Percentiles rank a stretch among this genome's conserved stretches.
Conservation (phyloP, 2,329 filamentous ascomycete species). For the Apiospora phragmitis region DNA sequence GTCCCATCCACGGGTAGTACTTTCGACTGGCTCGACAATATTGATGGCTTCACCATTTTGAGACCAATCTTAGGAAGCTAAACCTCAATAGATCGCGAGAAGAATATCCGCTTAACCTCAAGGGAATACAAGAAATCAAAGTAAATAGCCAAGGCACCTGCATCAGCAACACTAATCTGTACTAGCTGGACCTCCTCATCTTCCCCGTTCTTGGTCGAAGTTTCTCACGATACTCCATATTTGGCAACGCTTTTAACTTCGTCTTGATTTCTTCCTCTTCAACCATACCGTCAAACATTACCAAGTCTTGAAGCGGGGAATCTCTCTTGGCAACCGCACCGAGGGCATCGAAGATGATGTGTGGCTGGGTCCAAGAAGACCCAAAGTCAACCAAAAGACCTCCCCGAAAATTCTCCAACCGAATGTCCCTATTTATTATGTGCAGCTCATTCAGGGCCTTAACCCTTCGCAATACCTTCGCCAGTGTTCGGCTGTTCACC, state of each 20-base stretch:
- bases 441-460: not conserved
- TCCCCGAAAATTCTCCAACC: not conserved
- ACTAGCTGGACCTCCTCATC: not conserved
- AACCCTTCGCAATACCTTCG: not conserved
- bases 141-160: not conserved
- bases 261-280: not conserved
- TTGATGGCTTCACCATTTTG: not conserved
- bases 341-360: not conserved
- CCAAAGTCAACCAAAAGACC: not conserved
- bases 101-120: constrained; percentile 28
- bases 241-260: not conserved
- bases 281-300: not conserved
- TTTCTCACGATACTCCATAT: not conserved
- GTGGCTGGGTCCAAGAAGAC: not conserved
- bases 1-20: not conserved
- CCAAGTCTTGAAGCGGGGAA: not conserved
- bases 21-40: not conserved
- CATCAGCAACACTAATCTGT: not conserved
- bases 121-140: constrained; percentile 28
- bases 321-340: not conserved
- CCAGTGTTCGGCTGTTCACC: not conserved
- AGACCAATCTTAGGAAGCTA: not conserved
- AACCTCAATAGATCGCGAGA: not conserved
- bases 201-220: not conserved
- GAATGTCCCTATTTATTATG: not conserved